Evolutionary conservation across 2,329 filamentous ascomycete genomes (phyloP), one percentile per base, ranked within the genome.

Genomic region (Paracoccidioides lutzii): DNA sequence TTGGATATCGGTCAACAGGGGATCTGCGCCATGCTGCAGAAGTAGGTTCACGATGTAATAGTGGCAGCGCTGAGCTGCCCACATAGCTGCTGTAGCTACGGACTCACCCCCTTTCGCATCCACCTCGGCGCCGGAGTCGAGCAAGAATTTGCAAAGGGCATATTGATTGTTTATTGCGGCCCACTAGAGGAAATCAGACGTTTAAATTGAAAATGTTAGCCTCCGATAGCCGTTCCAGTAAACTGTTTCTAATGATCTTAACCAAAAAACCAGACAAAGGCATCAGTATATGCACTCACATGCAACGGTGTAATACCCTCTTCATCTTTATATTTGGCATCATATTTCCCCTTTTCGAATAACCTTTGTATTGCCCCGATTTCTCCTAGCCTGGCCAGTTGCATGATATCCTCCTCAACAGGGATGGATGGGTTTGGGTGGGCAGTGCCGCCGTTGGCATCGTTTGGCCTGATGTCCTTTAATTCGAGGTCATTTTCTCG

Each of bases 151-250:
- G 80, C 91, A 96, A 77, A 97, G 90, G 62, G 88, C 88, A 75
- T 91, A 94, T 70, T 96, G 93, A 68, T 97, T 97, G 75, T 98
- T 98, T 71, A 98, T 97, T 41, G 94, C 89, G 49, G 93, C 93
- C 93, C 93, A 98, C 89, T 98, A 68, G 54, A 62, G 57, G 32
- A 57, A 6, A 48, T n/a, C 51, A 49, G 40, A 55, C 56, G 28
- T n/a, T 14, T 35, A 54, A 37, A 56, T 51, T 41, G 63, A 59
- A 56, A 54, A 53, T 14, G 57, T 61, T 51, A 62, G 57, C 58
- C 32, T 60, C 33, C 6, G 12, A 28, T 48, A 12, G 30, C 7
- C 15, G 14, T 43, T 32, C 3, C 15, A 28, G 46, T 22, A 22
- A 22, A 22, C 22, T 1, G 22, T 22, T 22, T 22, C 22, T 2